These are phyloP conservation scores for Pulveroboletus sp. DNA, from an alignment of 768 basidiomycete species.

Conservation along the genomic window DNA sequence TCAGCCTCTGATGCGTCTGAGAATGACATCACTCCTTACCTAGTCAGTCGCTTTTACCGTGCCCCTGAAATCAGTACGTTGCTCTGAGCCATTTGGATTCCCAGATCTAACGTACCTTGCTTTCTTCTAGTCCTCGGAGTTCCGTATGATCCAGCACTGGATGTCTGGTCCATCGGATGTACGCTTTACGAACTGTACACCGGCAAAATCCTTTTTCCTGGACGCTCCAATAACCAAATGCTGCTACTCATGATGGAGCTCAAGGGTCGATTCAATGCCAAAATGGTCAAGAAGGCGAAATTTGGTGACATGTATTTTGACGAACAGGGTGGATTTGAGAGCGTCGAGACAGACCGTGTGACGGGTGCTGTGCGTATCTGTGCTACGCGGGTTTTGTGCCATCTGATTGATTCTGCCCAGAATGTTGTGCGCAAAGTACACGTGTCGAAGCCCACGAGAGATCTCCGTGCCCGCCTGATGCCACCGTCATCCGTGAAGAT, in stretches of 20 bases:
- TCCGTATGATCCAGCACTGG: conserved; percentile 91
- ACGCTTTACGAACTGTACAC: conserved; percentile 96
- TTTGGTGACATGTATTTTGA: conserved; percentile 95
- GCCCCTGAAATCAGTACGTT: conserved; percentile 95
- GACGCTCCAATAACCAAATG: conserved; percentile 98
- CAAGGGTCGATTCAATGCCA: conserved; percentile 89
- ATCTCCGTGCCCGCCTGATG: conserved; percentile 79
- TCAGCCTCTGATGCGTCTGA: conserved; percentile 93
- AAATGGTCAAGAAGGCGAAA: conserved; percentile 91
- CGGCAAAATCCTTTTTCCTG: conserved; percentile 96
- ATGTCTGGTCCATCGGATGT: conserved; percentile 97
- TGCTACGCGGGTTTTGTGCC: conserved; percentile 4
- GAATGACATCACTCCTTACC: conserved; percentile 96
- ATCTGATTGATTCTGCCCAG: conserved; percentile 41
- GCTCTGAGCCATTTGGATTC: neutral
- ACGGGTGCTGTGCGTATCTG: conserved; percentile 70
- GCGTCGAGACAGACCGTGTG: conserved; percentile 79
- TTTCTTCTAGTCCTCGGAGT: conserved; percentile 76
- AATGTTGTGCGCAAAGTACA: conserved; percentile 80
- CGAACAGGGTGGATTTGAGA: conserved; percentile 84
- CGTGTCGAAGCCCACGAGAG: conserved; percentile 77
- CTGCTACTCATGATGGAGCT: conserved; percentile 96
- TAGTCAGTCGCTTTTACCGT: conserved; percentile 96
- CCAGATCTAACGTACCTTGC: conserved; percentile 12
- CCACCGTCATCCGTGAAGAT: conserved; percentile 74